A percentile compares a stretch with the other conserved stretches of the same genome.
Evolutionary conservation across 306 rosid species (phyloP).

Genomic region (Vicia villosa): DNA sequence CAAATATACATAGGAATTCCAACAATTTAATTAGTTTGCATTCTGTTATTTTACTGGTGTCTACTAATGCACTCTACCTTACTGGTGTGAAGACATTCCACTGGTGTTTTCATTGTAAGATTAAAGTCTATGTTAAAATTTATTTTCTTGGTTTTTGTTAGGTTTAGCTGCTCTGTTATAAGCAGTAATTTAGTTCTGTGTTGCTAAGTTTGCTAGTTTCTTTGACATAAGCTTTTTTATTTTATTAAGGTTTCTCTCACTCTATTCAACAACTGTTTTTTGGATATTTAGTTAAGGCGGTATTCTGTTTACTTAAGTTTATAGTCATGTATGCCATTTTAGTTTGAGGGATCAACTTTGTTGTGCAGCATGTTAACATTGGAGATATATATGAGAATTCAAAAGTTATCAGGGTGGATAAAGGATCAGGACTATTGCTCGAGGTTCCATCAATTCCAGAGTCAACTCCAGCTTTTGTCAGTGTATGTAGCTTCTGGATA

Average conservation of each 20-base stretch:
- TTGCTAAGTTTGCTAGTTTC: constrained; percentile 6
- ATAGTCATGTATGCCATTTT: constrained; percentile 18
- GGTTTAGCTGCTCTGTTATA: constrained; percentile 1
- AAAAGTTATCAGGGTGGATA: constrained; percentile 88
- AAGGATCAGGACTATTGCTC: constrained; percentile 76
- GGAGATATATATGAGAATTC: constrained; percentile 83
- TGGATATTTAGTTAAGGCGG: background rate
- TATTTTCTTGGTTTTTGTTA: constrained; percentile 8
- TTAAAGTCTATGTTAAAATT: background rate
- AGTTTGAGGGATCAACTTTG: constrained; percentile 31
- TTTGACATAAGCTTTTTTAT: background rate
- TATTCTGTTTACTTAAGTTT: constrained; percentile 16
- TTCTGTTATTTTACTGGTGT: constrained; percentile 4
- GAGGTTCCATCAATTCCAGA: constrained; percentile 72
- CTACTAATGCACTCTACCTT: background rate
- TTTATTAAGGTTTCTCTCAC: background rate
- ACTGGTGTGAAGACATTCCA: background rate
- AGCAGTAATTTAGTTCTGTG: background rate
- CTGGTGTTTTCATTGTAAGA: background rate
- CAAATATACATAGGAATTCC: background rate
- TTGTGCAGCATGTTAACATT: constrained; percentile 66
- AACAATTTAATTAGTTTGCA: background rate
- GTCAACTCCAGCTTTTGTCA: constrained; percentile 79
- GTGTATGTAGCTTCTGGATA: constrained; percentile 54
- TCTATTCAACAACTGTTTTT: background rate